Evolutionary conservation across 148 eudicot species (phyloP), one percentile per base, ranked within the genome.

Genomic region (Cornus controversa): DNA sequence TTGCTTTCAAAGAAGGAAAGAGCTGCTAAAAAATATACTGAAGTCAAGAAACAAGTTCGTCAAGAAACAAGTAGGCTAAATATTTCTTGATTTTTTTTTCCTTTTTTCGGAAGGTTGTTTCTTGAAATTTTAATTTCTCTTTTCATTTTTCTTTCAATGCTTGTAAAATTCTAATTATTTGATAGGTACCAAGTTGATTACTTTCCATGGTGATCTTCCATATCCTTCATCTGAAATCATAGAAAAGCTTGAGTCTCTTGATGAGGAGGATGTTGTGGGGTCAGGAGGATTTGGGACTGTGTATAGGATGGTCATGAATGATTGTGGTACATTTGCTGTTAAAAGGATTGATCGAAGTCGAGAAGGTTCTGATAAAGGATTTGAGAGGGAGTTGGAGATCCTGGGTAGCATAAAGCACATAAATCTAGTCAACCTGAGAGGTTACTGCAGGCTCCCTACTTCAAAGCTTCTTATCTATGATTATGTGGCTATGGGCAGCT

Each of bases 261-360:
- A 87, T 10, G 91, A 90, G 64, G 98, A 95, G 77, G 91, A 95
- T 68, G 84, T 95, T 70, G 97, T 95, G 26, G 99, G 99, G 70
- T 89, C 98, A 7, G 99, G 99, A 75, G 99, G 99, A 29, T 95
- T 86, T 79, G 99, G 99, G 45, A 95, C 98, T 13, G 99, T 95
- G 1, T 95, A 93, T 67, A 83, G 93, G 78, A 89, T 95, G 97
- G 98, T 93, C 76, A 95, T 95, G 99, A 93, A 95, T 84, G 99
- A 95, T 82, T 93, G 94, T 87, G 94, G 92, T 34, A 91, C 94
- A 74, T 95, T 93, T 83, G 99, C 99, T 67, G 97, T 95, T 23
- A 95, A 95, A 80, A 89, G 86, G 82, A 91, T 95, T 23, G 97
- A 93, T 76, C 85, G 88, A 27, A 82, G 82, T 70, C 92, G 93